Base-by-base conservation (phyloP, 371 early-diverging fungal genomes). In the Mortierella sp. region DNA sequence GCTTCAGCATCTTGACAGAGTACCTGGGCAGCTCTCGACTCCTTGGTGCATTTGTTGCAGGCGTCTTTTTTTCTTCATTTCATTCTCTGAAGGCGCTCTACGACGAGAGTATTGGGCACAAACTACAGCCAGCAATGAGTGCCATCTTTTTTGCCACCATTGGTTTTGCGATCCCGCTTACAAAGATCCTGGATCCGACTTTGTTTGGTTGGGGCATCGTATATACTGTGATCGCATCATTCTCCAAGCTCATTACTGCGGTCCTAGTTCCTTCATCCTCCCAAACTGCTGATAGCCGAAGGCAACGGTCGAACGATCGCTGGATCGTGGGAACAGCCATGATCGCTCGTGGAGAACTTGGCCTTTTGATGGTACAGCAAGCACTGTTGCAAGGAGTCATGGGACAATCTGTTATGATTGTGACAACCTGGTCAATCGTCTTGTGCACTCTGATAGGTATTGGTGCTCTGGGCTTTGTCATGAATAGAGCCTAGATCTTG, bases 11-110 rank as follows among this genome's bases (percentile, higher is more conserved):
- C 22, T n/a, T 78, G 45, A 72, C 70, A 5, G 78, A 78, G 28
- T 78, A 78, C 52, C 59, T 73, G 11, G 70, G 78, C 54, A 78
- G 78, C 64, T 78, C 78, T 2, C 70, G 73, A 16, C 66, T 78
- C 14, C 30, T 78, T 65, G 78, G 78, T 9, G 70, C 73, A 16
- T 78, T 78, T 57, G 67, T 73, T 6, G 67, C 70, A 20, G 73
- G 70, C 0, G 66, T 78, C 4, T 78, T 70, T 37, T 73, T 73
- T 20, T 73, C 78, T 10, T 28, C 70, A 16, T 68, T 73, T 66
- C 20, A 20, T 8, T 37, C 64, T 5, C 47, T 64, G 2, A 26
- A 28, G n/a, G 24, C 3, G 1, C 24, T 39, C 6, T 77, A 72
- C 52, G 64, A 72, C 1, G 18, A 64, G 45, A 57, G 68, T 43